A percentile compares a stretch with the other conserved stretches of the same genome.
Evolutionary conservation across 163 green algal genomes (phyloP).

Genomic region (Scenedesmus sp.): DNA sequence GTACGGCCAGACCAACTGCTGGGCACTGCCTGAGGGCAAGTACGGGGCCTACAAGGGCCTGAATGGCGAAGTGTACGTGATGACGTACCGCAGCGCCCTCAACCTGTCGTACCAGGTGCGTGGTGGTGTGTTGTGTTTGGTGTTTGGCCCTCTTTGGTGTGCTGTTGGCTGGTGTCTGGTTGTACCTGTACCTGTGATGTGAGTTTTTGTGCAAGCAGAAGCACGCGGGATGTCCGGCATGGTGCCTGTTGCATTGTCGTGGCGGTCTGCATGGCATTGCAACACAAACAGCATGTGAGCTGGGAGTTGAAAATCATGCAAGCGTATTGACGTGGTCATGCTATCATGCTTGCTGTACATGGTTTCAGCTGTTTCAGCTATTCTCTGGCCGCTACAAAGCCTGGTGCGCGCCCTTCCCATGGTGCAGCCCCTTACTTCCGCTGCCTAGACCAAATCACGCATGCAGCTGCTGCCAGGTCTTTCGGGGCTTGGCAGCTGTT

Average conservation of each 20-base stretch:
- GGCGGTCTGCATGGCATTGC: no score
- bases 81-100: constrained; percentile 86
- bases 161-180: neutral
- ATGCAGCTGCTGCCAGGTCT: neutral
- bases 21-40: constrained; percentile 94
- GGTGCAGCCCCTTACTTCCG: constrained; percentile 28
- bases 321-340: no score
- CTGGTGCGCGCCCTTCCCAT: neutral
- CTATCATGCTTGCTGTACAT: neutral
- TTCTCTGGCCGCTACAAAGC: neutral
- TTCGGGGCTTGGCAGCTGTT: neutral
- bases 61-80: constrained; percentile 91
- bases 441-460: constrained; percentile 13
- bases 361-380: neutral
- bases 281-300: neutral
- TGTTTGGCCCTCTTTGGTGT: neutral
- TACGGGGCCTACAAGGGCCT: constrained; percentile 90
- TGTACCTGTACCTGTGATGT: neutral
- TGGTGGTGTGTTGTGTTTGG: neutral
- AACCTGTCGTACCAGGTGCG: constrained; percentile 94
- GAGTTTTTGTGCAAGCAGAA: neutral
- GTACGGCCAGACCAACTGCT: constrained; percentile 99
- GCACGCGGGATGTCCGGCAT: neutral
- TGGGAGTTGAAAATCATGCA: no score
- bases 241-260: no score